These are phyloP conservation scores for Aquanectria penicillioides DNA, from an alignment of 2,329 filamentous ascomycete species.

Conservation along the genomic window DNA sequence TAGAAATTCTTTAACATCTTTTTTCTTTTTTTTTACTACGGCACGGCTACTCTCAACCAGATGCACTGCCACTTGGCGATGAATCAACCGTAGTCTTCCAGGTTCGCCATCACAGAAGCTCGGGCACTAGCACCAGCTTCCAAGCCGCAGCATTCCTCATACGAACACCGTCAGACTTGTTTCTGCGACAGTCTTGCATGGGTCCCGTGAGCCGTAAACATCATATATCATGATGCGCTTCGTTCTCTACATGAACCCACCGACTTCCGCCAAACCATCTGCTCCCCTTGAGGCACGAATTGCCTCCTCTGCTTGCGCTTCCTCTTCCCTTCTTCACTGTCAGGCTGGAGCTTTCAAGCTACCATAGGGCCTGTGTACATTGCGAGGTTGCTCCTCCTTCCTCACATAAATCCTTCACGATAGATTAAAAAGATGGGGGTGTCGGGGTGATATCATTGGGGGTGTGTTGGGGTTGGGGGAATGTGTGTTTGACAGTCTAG, in stretches of 20 bases:
- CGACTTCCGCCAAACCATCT: conserved; percentile 32
- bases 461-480: conserved; percentile 23
- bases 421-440: conserved; percentile 49
- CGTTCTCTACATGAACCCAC: conserved; percentile 34
- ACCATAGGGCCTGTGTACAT: conserved; percentile 64
- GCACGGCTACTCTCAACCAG: conserved; percentile 33
- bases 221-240: conserved; percentile 38
- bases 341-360: conserved; percentile 74
- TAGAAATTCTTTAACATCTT: conserved; percentile 28
- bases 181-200: conserved; percentile 33
- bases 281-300: conserved; percentile 30
- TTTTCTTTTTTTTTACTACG: conserved; percentile 40
- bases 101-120: conserved; percentile 38
- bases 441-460: conserved; percentile 46
- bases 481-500: conserved; percentile 37
- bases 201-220: conserved; percentile 36
- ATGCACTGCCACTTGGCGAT: conserved; percentile 41
- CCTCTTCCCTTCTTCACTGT: conserved; percentile 42
- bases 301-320: conserved; percentile 36
- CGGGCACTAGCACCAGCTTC: conserved; percentile 42
- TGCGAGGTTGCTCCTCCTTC: conserved; percentile 36
- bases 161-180: conserved; percentile 31
- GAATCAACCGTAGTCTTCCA: conserved; percentile 37
- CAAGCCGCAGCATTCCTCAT: conserved; percentile 28
- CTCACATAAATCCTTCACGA: conserved; percentile 50